Conservation (phyloP, 2,329 filamentous ascomycete species). For the Aspergillus novofumigatus region DNA sequence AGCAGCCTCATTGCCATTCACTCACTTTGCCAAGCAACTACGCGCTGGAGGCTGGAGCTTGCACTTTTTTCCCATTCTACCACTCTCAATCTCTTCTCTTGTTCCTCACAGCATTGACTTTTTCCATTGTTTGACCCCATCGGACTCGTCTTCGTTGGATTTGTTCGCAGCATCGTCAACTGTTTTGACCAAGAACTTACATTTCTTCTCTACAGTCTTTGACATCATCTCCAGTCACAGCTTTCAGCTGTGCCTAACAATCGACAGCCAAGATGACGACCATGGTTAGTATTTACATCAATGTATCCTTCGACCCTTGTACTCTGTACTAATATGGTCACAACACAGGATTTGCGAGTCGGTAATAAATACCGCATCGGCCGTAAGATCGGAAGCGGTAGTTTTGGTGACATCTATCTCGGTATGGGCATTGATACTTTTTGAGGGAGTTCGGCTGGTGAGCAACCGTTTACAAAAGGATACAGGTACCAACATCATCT, state of each 20-base stretch:
- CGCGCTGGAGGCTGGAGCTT: conserved; percentile 14
- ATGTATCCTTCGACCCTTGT: not conserved
- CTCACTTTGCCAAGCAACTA: conserved; percentile 14
- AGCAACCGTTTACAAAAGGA: conserved; percentile 9
- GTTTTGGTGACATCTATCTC: conserved; percentile 97
- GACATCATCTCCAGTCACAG: conserved; percentile 16
- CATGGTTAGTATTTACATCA: conserved; percentile 28
- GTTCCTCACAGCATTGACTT: not conserved
- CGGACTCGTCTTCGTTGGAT: not conserved
- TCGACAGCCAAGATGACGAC: conserved; percentile 33
- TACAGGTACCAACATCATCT: conserved; percentile 96
- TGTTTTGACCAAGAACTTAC: not conserved
- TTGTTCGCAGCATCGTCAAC: not conserved
- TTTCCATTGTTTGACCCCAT: not conserved
- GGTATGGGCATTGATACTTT: conserved; percentile 47
- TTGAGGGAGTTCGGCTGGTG: not conserved
- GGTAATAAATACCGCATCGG: conserved; percentile 99
- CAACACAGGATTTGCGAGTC: conserved; percentile 89
- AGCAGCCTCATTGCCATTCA: conserved; percentile 6
- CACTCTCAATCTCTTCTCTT: conserved; percentile 4
- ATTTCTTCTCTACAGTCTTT: conserved; percentile 8
- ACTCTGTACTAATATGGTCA: conserved; percentile 13
- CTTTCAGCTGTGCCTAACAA: conserved; percentile 25
- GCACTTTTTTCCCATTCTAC: not conserved
- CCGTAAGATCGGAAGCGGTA: conserved; percentile 96